Base-by-base conservation (phyloP, 1,284 basidiomycete genomes). In the Sporisorium reilianum region DNA sequence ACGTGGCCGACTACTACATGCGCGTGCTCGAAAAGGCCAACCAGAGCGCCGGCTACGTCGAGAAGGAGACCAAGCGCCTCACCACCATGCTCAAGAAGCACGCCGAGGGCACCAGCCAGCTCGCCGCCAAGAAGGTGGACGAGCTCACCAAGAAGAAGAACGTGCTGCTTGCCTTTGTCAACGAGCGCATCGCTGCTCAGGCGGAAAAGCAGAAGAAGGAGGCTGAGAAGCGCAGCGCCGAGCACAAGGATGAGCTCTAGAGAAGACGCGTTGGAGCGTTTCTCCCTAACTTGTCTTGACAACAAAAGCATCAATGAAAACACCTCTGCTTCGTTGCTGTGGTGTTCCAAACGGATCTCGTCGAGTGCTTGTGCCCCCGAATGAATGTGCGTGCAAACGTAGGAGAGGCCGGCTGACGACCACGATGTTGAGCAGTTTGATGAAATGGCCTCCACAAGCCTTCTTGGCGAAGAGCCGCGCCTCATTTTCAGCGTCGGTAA, bases 81-180 rank as follows among this genome's bases (percentile, higher is more conserved):
- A 70, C 51, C 55, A 84, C 80, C 72, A 91, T 94, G 79, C 87
- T 95, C 64, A 87, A 87, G 82, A 94, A 93, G 87, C 89, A 90
- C 62, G 90, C 78, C 2, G 60, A 75, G 20, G 82, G 81, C 26
- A 66, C 70, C 8, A 66, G 65, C 46, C 58, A 88, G 38, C 87
- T 97, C 42, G 88, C 91, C 5, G 88, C 89, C 0, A 86, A 88
- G 55, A 97, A 98, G 87, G 87, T 95, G 46, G 96, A 99, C 85
- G 94, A 98, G 87, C 90, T 98, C 80, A 93, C 94, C 86, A 89
- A 92, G 85, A 96, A 95, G 88, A 88, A 89, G 55, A 98, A 98
- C 87, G 89, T 97, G 76, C 89, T 97, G 58, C 85, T 87, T 10
- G 89, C 93, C 0, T 96, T 97, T 82, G 86, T 68, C 55, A 80